Percentiles rank a stretch among this genome's conserved stretches.
phyloP scores from a whole-genome alignment of 192 early-diverging fungal species.

The Backusella liffmaniae region DNA sequence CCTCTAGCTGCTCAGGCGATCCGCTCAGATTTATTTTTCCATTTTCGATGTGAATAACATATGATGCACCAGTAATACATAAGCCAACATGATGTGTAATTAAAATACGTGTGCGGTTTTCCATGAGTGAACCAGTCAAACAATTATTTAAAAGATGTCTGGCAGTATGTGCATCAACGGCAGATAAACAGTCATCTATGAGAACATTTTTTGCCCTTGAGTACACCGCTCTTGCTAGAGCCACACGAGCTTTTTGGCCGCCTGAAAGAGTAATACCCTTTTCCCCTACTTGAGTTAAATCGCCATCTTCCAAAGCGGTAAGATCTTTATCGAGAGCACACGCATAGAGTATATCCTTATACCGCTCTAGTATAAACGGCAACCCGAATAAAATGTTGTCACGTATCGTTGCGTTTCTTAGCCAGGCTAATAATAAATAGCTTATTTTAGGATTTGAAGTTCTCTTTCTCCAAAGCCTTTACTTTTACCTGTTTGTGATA shows the following conservation, averaged over 20 bases:
- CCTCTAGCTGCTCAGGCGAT: conserved; percentile 18
- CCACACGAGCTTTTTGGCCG: conserved; percentile 84
- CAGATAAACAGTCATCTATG: conserved; percentile 85
- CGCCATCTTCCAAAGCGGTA: conserved; percentile 50
- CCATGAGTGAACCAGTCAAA: conserved; percentile 69
- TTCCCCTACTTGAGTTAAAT: conserved; percentile 72
- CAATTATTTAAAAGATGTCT: conserved; percentile 76
- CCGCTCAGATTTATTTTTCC: conserved; percentile 43
- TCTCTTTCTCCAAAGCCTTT: neutral
- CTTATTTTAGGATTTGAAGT: conserved; percentile 17
- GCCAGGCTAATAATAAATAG: conserved; percentile 45
- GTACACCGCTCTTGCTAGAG: conserved; percentile 87
- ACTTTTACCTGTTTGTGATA: conserved; percentile 50
- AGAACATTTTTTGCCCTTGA: conserved; percentile 60
- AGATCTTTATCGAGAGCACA: conserved; percentile 66
- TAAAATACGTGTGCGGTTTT: conserved; percentile 78
- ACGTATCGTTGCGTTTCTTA: conserved; percentile 61
- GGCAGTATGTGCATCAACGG: conserved; percentile 85
- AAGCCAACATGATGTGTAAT: conserved; percentile 80
- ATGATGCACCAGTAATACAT: conserved; percentile 53
- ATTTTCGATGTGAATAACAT: conserved; percentile 48
- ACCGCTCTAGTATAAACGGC: conserved; percentile 47
- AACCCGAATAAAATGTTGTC: conserved; percentile 75
- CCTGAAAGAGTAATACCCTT: conserved; percentile 82
- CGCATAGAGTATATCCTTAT: conserved; percentile 50